Evolutionary conservation across 2,329 filamentous ascomycete genomes (phyloP).

Genomic region (Trichoderma afroharzianum): DNA sequence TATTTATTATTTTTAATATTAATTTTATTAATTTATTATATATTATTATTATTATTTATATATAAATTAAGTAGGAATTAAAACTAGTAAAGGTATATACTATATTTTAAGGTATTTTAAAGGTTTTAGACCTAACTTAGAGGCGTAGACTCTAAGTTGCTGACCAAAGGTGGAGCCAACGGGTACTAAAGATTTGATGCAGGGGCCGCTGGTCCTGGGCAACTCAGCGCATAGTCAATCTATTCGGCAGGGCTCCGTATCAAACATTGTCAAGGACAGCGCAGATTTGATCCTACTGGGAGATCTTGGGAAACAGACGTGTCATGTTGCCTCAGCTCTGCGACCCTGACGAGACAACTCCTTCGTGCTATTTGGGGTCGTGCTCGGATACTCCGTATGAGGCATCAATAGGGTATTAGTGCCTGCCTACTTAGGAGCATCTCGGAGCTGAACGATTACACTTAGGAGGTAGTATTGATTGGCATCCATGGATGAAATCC

Average conservation of each 20-base stretch:
- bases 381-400: background rate
- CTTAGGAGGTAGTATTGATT: background rate
- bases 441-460: background rate
- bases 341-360: background rate
- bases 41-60: too few species aligned
- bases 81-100: too few species aligned
- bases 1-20: too few species aligned
- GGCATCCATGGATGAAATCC: background rate
- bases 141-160: too few species aligned
- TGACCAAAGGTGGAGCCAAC: too few species aligned
- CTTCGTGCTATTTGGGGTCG: background rate
- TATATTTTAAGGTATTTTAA: too few species aligned
- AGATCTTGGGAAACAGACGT: background rate
- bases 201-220: background rate
- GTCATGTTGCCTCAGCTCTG: background rate
- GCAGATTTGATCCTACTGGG: constrained; percentile 3
- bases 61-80: too few species aligned
- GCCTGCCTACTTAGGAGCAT: background rate
- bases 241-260: background rate
- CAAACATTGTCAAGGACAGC: background rate
- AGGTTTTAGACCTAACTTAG: too few species aligned
- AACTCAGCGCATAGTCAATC: background rate
- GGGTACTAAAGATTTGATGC: background rate
- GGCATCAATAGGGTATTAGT: background rate
- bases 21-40: too few species aligned